Evolutionary conservation across 2,329 filamentous ascomycete genomes (phyloP), one percentile per base, ranked within the genome.

Genomic region (Pseudocercospora macadamiae): DNA sequence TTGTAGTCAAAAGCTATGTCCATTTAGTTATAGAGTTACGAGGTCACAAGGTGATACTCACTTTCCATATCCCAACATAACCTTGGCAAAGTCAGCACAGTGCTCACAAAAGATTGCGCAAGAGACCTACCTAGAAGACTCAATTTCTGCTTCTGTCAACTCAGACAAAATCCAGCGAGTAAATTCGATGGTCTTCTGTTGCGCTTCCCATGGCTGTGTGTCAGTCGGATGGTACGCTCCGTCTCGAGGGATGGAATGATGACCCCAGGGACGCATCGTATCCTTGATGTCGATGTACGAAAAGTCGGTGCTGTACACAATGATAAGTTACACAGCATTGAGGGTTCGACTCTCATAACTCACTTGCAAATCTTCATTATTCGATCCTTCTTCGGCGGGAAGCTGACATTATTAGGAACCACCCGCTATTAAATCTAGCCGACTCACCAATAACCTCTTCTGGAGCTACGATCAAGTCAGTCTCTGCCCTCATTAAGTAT

Each of bases 31-130:
- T 32, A 6, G 28, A 12, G 12, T 9, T 18, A 39, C n/a, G 16
- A 19, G 16, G 23, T 14, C 2, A 42, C 14, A 12, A n/a, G 23
- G 37, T 19, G 28, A 42, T 21, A 16, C 37, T 42, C 7, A 42
- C 37, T 42, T 12, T 42, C 37, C 37, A 42, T 42, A n/a, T 42
- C 37, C 37, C 37, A 42, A 10, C 37, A 42, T 42, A 42, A n/a
- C 16, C 37, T 42, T 32, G 12, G 28, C 28, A 32, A 6, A 12
- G 28, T 32, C 28, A 32, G 28, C 28, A 32, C 28, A 32, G 28
- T 32, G 28, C 28, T 32, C 28, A 12, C 6, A 32, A 32, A 32
- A 32, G 28, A 32, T 32, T 32, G 28, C 12, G 28, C 28, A 32
- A 32, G 28, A 39, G n/a, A n/a, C 36, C 19, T n/a, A 42, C 37